Base-by-base conservation (phyloP, 176 grass and related monocot genomes). In the Musa acuminata region DNA sequence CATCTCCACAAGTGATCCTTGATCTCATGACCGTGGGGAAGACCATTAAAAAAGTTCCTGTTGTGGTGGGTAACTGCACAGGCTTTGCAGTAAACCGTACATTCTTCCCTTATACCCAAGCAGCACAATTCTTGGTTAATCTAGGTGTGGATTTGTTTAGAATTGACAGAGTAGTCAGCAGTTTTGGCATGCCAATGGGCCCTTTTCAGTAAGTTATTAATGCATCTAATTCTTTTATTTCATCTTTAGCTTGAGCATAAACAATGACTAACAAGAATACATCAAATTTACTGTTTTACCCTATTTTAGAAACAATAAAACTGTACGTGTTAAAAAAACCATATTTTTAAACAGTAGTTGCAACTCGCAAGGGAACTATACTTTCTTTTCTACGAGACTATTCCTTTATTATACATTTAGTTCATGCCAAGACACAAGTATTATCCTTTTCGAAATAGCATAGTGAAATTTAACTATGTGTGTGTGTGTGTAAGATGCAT, bases 171-270 rank as follows among this genome's bases (percentile, higher is more conserved):
- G 76, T 91, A 72, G 80, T 98, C 81, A 89, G 78, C 86, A 93
- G 65, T 72, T 98, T 98, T 2, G 90, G 95, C 75, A 98, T 98
- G 95, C 95, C 95, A 84, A 89, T 98, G 95, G 95, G 95, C 68
- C 95, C 95, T 71, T 98, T 98, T 81, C 90, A 85, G 95, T 98
- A 93, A 93, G 86, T 82, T 23, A 53, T 85, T 55, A 16, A 13
- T 43, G 2, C 13, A 14, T 48, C 13, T 69, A 64, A 60, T 19
- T 60, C 57, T 60, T n/a, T 8, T 19, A 19, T 60, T 60, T 60
- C 17, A 60, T 60, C 14, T 6, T 35, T 35, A 35, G 29, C 29
- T 35, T 35, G 29, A 35, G 29, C 29, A 35, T 35, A 35, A 35
- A 35, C 29, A 35, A 35, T 5, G 29, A 35, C 29, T 35, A 35